A percentile compares a stretch with the other conserved stretches of the same genome.
These are phyloP conservation scores for Leptographium flavum DNA, from an alignment of 2,329 filamentous ascomycete species.

Conservation along the genomic window DNA sequence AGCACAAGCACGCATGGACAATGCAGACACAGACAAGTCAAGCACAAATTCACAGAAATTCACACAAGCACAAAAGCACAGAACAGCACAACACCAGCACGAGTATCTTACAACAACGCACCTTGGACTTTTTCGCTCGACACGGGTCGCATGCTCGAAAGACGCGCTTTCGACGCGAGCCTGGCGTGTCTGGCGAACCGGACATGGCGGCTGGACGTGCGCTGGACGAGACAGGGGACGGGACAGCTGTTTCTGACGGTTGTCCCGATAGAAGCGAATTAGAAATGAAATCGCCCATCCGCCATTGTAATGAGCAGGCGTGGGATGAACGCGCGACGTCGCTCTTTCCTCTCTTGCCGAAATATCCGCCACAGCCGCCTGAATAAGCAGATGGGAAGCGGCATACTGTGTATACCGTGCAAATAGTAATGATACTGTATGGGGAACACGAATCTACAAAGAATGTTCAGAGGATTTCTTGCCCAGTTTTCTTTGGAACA, in stretches of 20 bases:
- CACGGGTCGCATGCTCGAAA: constrained; percentile 15
- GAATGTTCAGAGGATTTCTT: no score
- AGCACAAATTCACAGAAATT: neutral
- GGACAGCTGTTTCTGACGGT: neutral
- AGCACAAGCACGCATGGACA: neutral
- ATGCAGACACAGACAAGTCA: no score
- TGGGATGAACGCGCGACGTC: neutral
- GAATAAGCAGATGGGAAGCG: no score
- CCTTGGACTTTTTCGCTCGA: constrained; percentile 15
- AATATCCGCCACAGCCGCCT: neutral
- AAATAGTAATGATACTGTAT: no score
- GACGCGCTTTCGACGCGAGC: constrained; percentile 11
- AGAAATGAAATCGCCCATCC: no score
- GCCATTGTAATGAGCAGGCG: no score
- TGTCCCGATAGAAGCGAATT: no score
- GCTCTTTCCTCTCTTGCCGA: neutral
- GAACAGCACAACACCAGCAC: no score
- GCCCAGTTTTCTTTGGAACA: no score
- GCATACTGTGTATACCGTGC: no score
- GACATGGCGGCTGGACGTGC: neutral
- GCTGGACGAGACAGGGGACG: neutral
- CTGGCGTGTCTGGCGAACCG: neutral
- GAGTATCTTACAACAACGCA: neutral
- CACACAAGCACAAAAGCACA: neutral
- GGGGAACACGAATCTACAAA: no score